Evolutionary conservation across 2,329 filamentous ascomycete species (phyloP).

Genomic region (Graphiopsis chlorocephala): DNA sequence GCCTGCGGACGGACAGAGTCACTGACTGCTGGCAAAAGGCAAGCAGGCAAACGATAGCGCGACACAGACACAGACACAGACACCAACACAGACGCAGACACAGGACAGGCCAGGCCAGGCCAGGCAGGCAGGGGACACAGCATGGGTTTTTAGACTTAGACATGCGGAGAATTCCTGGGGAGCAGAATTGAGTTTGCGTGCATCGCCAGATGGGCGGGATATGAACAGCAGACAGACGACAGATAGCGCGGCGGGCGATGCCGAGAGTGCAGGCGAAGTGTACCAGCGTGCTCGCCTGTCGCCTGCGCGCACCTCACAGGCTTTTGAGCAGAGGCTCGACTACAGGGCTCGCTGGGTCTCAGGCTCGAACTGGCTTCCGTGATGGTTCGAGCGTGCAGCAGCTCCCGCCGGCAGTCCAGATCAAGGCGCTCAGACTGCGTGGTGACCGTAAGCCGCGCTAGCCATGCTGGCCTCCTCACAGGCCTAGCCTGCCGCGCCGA

Average conservation of each 20-base stretch:
- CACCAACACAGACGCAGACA: background rate
- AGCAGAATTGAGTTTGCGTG: constrained; percentile 1
- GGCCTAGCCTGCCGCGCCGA: constrained; percentile 15
- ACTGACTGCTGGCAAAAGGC: background rate
- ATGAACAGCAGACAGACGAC: background rate
- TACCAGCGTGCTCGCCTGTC: constrained; percentile 5
- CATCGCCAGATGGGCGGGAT: constrained; percentile 8
- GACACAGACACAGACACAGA: background rate
- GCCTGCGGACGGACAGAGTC: background rate
- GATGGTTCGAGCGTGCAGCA: constrained; percentile 18
- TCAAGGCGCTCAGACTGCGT: constrained; percentile 24
- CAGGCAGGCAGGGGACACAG: background rate
- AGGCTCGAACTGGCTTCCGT: constrained; percentile 4
- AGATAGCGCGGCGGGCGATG: background rate
- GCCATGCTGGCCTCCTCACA: constrained; percentile 15
- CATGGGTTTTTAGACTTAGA: background rate
- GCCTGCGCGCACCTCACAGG: constrained; percentile 4
- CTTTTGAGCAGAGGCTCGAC: background rate
- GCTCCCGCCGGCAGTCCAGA: constrained; percentile 29
- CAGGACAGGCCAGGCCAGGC: background rate
- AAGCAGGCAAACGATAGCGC: background rate
- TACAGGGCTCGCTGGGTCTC: background rate
- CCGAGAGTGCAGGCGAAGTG: constrained; percentile 1
- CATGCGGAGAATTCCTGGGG: constrained; percentile 6
- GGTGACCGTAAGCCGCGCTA: constrained; percentile 29